Percentiles rank a stretch among this genome's conserved stretches.
phyloP scores from a whole-genome alignment of 139 green algal genomes.

The Chlamydomonas incerta region DNA sequence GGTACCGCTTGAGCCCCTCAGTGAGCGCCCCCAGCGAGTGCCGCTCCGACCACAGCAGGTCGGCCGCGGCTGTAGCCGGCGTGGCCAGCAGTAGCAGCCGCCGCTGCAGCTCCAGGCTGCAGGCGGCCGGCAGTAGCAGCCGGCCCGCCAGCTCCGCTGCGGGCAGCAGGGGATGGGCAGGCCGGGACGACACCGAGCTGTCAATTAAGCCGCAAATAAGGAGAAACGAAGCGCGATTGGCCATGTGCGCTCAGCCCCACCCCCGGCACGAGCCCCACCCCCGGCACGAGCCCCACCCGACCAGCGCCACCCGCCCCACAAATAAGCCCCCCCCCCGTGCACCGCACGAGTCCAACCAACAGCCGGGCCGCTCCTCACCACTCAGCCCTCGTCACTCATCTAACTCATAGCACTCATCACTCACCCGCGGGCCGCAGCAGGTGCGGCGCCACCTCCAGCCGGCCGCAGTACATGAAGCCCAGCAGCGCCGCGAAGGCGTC shows the following conservation, averaged over 20 bases:
- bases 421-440: conserved; percentile 2
- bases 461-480: background rate
- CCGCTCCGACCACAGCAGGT: conserved; percentile 16
- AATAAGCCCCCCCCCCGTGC: too few relatives aligned
- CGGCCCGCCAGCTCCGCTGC: conserved; percentile 18
- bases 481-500: background rate
- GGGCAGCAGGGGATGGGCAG: background rate
- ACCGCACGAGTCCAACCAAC: too few relatives aligned
- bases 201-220: too few relatives aligned
- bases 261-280: too few relatives aligned
- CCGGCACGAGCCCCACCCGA: too few relatives aligned
- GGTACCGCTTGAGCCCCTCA: background rate
- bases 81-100: background rate
- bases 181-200: too few relatives aligned
- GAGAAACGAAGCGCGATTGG: too few relatives aligned
- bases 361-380: too few relatives aligned
- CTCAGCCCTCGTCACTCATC: too few relatives aligned
- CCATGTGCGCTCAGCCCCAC: too few relatives aligned
- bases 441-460: background rate
- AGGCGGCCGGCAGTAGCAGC: background rate
- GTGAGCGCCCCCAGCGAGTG: background rate
- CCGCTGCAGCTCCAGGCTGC: background rate
- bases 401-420: too few relatives aligned
- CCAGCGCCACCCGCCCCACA: too few relatives aligned
- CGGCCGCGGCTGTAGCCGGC: background rate